Conservation (phyloP, 129 eudicot genomes). For the Flaveria robusta region DNA sequence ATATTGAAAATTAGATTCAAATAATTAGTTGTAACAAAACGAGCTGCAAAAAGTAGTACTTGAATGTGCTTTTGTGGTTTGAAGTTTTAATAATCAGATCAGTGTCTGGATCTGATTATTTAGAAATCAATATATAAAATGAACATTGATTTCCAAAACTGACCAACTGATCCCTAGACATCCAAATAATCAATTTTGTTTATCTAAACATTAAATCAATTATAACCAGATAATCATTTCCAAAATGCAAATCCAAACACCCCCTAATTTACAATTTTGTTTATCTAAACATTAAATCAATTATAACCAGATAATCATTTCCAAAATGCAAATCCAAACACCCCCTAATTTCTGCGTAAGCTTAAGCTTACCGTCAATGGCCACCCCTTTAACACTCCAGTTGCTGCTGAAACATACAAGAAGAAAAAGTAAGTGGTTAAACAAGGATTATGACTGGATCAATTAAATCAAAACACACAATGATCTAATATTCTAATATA, state of each 20-base stretch:
- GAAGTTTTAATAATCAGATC: neutral
- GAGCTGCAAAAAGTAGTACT: neutral
- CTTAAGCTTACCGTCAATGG: conserved; percentile 50
- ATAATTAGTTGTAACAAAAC: neutral
- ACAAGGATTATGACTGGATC: neutral
- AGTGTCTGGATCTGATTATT: neutral
- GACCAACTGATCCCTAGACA: neutral
- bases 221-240: neutral
- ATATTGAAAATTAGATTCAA: neutral
- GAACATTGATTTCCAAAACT: neutral
- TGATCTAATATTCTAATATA: neutral
- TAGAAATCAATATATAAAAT: neutral
- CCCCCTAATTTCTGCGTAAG: conserved; percentile 15
- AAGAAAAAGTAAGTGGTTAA: conserved; percentile 17
- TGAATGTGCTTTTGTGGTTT: neutral
- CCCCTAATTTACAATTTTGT: too few relatives aligned
- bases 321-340: too few relatives aligned
- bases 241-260: conserved; percentile 10
- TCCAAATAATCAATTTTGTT: conserved; percentile 1
- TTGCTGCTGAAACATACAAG: conserved; percentile 43
- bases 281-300: too few relatives aligned
- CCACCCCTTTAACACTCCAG: conserved; percentile 56
- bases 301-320: too few relatives aligned
- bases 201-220: conserved; percentile 1
- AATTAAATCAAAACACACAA: neutral